phyloP scores from a whole-genome alignment of 1,139 yeast genomes.

The Arxiozyma heterogenica region DNA sequence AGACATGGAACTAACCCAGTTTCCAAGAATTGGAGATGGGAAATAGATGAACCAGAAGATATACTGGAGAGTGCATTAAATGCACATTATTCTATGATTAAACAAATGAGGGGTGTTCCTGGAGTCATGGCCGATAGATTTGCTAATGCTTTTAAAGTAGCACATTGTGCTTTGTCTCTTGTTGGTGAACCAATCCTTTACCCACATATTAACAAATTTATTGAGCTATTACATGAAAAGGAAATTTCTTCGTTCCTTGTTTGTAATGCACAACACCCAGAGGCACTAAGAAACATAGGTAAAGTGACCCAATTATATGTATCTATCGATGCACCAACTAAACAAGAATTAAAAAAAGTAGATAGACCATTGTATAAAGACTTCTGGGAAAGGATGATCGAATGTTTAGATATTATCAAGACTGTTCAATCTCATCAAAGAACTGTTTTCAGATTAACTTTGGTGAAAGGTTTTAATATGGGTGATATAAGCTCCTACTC shows the following conservation, averaged over 20 bases:
- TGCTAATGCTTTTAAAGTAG: constrained; percentile 80
- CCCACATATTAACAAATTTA: constrained; percentile 81
- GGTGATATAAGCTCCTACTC: constrained; percentile 78
- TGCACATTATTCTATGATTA: constrained; percentile 85
- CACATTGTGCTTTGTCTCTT: constrained; percentile 83
- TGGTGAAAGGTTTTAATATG: constrained; percentile 89
- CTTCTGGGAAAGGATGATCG: constrained; percentile 81
- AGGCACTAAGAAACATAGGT: constrained; percentile 54
- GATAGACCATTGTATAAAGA: constrained; percentile 86
- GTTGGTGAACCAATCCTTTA: constrained; percentile 94
- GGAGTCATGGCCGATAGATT: constrained; percentile 86
- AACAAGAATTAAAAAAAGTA: constrained; percentile 66
- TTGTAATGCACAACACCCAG: constrained; percentile 95
- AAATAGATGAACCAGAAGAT: constrained; percentile 78
- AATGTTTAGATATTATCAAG: constrained; percentile 71
- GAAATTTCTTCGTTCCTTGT: constrained; percentile 81
- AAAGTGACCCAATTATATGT: constrained; percentile 88
- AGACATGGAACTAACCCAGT: constrained; percentile 96
- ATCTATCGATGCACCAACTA: constrained; percentile 86
- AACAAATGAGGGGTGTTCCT: constrained; percentile 92
- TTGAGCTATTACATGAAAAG: constrained; percentile 66
- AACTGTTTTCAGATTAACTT: constrained; percentile 82
- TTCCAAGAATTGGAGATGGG: constrained; percentile 96
- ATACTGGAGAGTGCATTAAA: constrained; percentile 76
- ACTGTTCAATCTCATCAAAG: constrained; percentile 71